A percentile compares a stretch with the other conserved stretches of the same genome.
These are phyloP conservation scores for Aspergillus ellipticus DNA, from an alignment of 495 filamentous ascomycete genomes.

Conservation along the genomic window DNA sequence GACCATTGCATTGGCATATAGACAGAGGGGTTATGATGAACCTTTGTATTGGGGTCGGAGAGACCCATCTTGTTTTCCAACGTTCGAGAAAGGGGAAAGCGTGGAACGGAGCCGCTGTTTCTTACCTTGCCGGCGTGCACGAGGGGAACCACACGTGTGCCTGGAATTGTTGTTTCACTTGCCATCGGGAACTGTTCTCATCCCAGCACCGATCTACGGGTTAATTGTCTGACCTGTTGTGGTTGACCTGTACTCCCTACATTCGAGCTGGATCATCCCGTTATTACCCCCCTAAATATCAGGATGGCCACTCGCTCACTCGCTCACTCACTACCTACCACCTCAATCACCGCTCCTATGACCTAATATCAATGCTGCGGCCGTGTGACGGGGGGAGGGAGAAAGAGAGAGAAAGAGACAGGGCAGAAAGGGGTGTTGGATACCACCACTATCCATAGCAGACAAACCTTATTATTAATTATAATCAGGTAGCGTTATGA, in stretches of 20 bases:
- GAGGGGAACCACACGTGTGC: too few relatives aligned
- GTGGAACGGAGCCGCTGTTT: neutral
- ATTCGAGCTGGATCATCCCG: neutral
- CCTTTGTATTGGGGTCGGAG: conserved; percentile 14
- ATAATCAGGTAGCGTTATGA: conserved; percentile 24
- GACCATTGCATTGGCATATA: conserved; percentile 44
- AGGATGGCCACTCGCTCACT: neutral
- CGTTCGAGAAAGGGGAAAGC: neutral
- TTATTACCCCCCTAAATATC: neutral
- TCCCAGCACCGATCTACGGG: neutral
- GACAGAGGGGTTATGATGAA: conserved; percentile 19
- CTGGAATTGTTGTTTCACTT: too few relatives aligned
- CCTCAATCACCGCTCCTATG: neutral
- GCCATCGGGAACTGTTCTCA: conserved; percentile 4
- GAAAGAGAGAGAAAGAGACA: neutral
- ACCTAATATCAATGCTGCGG: neutral
- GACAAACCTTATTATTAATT: conserved; percentile 13
- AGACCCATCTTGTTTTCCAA: neutral
- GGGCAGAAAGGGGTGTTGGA: neutral
- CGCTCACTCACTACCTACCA: neutral
- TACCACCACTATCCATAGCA: neutral
- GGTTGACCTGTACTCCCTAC: neutral
- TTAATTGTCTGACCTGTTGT: neutral
- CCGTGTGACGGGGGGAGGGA: neutral
- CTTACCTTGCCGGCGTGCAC: neutral